phyloP scores from a whole-genome alignment of 2,329 filamentous ascomycete genomes.

The Colletotrichum musae region DNA sequence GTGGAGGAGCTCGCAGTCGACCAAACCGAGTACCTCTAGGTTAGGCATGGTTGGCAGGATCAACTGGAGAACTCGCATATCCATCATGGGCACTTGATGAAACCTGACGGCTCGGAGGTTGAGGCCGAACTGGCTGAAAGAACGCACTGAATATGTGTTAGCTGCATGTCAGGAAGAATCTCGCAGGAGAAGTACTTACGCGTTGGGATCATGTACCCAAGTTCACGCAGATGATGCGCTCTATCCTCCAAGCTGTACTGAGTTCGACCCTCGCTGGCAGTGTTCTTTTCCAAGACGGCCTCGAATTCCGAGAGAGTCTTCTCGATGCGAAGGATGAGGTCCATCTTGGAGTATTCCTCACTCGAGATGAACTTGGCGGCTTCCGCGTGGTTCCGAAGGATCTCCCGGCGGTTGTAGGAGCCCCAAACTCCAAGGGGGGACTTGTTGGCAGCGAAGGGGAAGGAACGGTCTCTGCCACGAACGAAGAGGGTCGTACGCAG shows the following conservation, averaged over 20 bases:
- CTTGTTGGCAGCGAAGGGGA: not conserved
- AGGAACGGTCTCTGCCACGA: not conserved
- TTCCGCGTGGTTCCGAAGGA: constrained; percentile 1
- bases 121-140: constrained; percentile 31
- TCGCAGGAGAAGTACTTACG: constrained; percentile 9
- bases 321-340: not conserved
- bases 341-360: not conserved
- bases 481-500: constrained; percentile 22
- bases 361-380: not conserved
- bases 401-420: not conserved
- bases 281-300: not conserved
- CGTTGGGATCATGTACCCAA: constrained; percentile 17
- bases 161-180: not conserved
- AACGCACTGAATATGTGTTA: constrained; percentile 25
- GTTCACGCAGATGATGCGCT: constrained; percentile 12
- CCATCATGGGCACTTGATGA: constrained; percentile 45
- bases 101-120: constrained; percentile 45
- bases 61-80: constrained; percentile 39
- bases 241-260: not conserved
- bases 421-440: constrained; percentile 9
- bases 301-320: constrained; percentile 4
- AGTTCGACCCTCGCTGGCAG: not conserved
- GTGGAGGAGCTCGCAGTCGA: constrained; percentile 50
- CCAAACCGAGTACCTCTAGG: constrained; percentile 45
- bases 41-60: constrained; percentile 43